Conservation (phyloP, 108 stramenopile species). For the Hondaea fermentalgiana region DNA sequence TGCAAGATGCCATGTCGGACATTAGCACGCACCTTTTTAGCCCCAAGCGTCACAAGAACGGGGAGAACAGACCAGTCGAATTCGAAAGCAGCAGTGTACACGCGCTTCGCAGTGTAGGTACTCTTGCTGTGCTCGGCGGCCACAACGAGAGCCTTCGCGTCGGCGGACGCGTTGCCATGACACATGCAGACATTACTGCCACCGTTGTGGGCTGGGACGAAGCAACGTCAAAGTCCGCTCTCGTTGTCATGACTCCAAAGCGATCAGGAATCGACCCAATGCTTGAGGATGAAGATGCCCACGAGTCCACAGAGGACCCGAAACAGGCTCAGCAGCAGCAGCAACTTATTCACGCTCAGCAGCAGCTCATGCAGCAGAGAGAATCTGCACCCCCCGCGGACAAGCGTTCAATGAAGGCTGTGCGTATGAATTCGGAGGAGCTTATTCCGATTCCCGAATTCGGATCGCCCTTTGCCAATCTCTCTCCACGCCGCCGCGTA, state of each 20-base stretch:
- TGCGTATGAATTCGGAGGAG: constrained; percentile 11
- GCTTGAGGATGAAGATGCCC: neutral
- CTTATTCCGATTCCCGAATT: constrained; percentile 1
- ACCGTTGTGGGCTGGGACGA: neutral
- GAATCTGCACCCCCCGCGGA: neutral
- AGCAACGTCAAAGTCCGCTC: neutral
- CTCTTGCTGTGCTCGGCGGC: neutral
- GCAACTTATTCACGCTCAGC: neutral
- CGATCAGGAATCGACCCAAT: neutral
- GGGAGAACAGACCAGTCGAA: neutral
- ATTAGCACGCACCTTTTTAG: neutral
- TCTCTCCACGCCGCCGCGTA: neutral
- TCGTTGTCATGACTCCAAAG: constrained; percentile 7
- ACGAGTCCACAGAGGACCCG: neutral
- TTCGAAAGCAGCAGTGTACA: neutral
- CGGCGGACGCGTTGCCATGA: constrained; percentile 9
- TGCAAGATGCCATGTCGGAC: neutral
- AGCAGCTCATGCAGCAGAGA: neutral
- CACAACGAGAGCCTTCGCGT: constrained; percentile 11
- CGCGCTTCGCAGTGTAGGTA: neutral
- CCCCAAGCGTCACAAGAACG: neutral
- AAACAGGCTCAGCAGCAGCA: neutral
- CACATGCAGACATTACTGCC: constrained; percentile 11
- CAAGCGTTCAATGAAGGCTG: neutral
- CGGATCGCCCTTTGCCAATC: neutral